Percentiles rank a stretch among this genome's conserved stretches.
These are phyloP conservation scores for Elsinoe australis DNA, from an alignment of 2,329 filamentous ascomycete species.

Conservation along the genomic window DNA sequence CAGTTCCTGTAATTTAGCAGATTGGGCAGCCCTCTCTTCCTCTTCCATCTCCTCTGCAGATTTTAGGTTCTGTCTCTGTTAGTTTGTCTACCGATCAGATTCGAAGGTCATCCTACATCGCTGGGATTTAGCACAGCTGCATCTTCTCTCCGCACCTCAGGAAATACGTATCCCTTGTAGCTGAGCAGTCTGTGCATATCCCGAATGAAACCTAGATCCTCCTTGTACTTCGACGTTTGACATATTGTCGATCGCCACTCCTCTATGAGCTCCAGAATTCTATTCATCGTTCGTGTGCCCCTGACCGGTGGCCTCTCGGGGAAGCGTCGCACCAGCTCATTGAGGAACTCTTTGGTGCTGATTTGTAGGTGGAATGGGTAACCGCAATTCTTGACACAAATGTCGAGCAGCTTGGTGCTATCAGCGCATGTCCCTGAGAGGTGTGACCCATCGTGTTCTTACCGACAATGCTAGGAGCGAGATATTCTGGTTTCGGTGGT, in stretches of 20 bases:
- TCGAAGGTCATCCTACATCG: constrained; percentile 59
- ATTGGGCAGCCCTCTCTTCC: constrained; percentile 88
- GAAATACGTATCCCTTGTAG: constrained; percentile 96
- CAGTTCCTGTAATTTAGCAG: constrained; percentile 94
- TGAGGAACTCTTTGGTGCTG: constrained; percentile 96
- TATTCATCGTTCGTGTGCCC: constrained; percentile 76
- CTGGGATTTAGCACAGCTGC: constrained; percentile 94
- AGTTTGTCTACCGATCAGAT: neutral
- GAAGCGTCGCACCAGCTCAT: constrained; percentile 92
- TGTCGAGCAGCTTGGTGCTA: constrained; percentile 65
- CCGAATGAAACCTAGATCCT: constrained; percentile 89
- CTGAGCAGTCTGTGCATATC: constrained; percentile 95
- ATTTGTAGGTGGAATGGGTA: constrained; percentile 99
- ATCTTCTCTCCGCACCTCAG: constrained; percentile 85
- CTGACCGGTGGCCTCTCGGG: constrained; percentile 87
- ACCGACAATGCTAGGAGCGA: constrained; percentile 75
- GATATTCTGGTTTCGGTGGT: constrained; percentile 94
- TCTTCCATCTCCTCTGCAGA: constrained; percentile 98
- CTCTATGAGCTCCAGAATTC: constrained; percentile 92
- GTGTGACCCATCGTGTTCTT: constrained; percentile 25
- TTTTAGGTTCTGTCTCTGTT: constrained; percentile 65
- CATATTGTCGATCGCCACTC: constrained; percentile 99
- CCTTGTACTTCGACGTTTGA: constrained; percentile 94
- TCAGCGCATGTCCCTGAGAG: constrained; percentile 28
- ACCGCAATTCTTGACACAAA: constrained; percentile 99